These are phyloP conservation scores for Coemansia guatemalensis DNA, from an alignment of 192 early-diverging fungal genomes.

Conservation along the genomic window DNA sequence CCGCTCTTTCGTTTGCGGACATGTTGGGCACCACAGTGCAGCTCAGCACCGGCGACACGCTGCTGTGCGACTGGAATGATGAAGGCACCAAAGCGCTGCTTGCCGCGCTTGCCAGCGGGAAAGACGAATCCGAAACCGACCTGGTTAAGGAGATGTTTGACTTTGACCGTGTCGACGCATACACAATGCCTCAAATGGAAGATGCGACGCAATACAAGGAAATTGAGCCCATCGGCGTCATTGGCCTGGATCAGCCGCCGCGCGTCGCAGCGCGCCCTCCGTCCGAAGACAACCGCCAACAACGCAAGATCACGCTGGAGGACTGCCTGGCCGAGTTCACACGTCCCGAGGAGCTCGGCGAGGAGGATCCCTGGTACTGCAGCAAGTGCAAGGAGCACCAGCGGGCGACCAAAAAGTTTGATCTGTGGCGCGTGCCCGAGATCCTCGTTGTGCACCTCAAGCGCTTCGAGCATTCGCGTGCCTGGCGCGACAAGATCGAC, in stretches of 20 bases:
- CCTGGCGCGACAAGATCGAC: constrained; percentile 73
- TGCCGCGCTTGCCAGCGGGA: constrained; percentile 13
- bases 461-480: constrained; percentile 69
- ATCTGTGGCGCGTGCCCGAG: constrained; percentile 77
- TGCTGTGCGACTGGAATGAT: constrained; percentile 46
- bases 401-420: constrained; percentile 75
- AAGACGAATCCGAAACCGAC: background rate
- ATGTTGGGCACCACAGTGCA: constrained; percentile 17
- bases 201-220: constrained; percentile 30
- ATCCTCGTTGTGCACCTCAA: constrained; percentile 81
- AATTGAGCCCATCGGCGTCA: constrained; percentile 10
- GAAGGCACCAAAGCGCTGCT: constrained; percentile 29
- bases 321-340: constrained; percentile 76
- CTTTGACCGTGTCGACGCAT: constrained; percentile 28
- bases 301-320: constrained; percentile 55
- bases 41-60: constrained; percentile 43
- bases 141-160: constrained; percentile 24
- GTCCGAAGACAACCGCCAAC: background rate
- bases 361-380: constrained; percentile 80
- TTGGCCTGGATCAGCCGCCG: constrained; percentile 8
- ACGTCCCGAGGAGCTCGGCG: constrained; percentile 70
- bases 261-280: constrained; percentile 11
- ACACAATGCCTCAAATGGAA: constrained; percentile 39
- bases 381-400: constrained; percentile 73
- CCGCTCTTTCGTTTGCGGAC: constrained; percentile 29